Evolutionary conservation across 1,139 yeast genomes (phyloP).

Genomic region (Kodamaea anthophila): DNA sequence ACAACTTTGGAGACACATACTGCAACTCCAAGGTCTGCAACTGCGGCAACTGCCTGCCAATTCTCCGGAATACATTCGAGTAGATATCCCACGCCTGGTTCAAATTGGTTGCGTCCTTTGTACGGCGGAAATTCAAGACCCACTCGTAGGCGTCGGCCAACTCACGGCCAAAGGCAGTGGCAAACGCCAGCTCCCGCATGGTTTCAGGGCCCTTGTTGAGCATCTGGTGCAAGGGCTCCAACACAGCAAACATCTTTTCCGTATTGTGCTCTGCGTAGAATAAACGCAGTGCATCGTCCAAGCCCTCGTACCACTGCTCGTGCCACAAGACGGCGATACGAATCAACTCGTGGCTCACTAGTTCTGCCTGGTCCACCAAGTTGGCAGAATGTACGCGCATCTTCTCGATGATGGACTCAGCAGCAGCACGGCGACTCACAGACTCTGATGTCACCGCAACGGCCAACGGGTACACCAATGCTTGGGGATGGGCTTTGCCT

Average conservation of each 20-base stretch:
- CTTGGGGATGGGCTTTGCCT: slow-evolving; percentile 96
- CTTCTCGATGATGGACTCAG: slow-evolving; percentile 82
- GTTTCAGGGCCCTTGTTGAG: slow-evolving; percentile 88
- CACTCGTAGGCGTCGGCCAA: slow-evolving; percentile 90
- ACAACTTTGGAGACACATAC: slow-evolving; percentile 85
- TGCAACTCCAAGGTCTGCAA: slow-evolving; percentile 81
- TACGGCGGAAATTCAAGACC: slow-evolving; percentile 78
- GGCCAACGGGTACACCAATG: slow-evolving; percentile 88
- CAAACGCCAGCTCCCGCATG: slow-evolving; percentile 86
- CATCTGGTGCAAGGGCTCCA: slow-evolving; percentile 84
- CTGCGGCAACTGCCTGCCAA: slow-evolving; percentile 84
- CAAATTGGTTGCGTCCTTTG: slow-evolving; percentile 80
- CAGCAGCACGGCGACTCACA: slow-evolving; percentile 84
- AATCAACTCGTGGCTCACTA: slow-evolving; percentile 89
- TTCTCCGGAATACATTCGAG: slow-evolving; percentile 86
- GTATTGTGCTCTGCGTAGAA: slow-evolving; percentile 94
- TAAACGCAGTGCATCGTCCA: slow-evolving; percentile 91
- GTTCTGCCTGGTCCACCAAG: slow-evolving; percentile 85
- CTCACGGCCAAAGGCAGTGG: slow-evolving; percentile 90
- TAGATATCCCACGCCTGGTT: slow-evolving; percentile 98
- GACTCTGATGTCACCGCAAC: slow-evolving; percentile 96
- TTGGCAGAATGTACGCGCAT: slow-evolving; percentile 84
- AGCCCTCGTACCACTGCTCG: slow-evolving; percentile 96
- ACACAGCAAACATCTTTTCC: slow-evolving; percentile 86
- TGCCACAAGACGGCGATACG: slow-evolving; percentile 97